Base-by-base conservation (phyloP, 2,329 filamentous ascomycete species). In the Curvularia verruculosa region DNA sequence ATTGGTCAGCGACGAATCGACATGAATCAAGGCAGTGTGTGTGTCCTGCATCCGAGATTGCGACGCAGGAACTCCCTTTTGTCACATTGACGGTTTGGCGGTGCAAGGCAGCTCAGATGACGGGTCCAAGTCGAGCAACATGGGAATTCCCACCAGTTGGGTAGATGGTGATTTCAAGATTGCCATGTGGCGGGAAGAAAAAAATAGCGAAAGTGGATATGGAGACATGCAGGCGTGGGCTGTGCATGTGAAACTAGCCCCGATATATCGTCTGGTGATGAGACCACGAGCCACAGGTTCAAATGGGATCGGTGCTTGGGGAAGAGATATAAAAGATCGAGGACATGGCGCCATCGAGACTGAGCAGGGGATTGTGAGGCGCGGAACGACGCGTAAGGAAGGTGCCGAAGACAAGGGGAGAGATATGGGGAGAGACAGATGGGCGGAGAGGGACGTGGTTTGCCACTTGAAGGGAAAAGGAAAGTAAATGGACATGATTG, bases 61-160 rank as follows among this genome's bases (percentile, higher is more conserved):
- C 72, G 67, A 78, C 72, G 77, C 76, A 79, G 77, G 77, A 78
- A 77, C 75, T 77, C 67, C 72, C 74, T 70, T 68, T 60, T 63
- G 68, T 74, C 73, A 74, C 69, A 63, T 56, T 58, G 50, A 51
- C 55, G 28, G 39, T 31, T n/a, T 43, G n/a, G 61, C 59, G 62
- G 63, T 53, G 62, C 62, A 60, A 53, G 58, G 53, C n/a, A 56
- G 61, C 28, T 29, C 73, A 73, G 65, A 63, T 74, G 71, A 75
- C 65, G 54, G 47, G 48, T 52, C 46, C 19, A 58, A 41, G 56
- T 54, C 15, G 37, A 61, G 54, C 50, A 50, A 53, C 15, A 36
- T 40, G 34, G 21, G 54, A 47, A 52, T 54, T 34, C 53, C 47
- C 49, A 52, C 52, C 37, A 55, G 28, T 50, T 34, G 49, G 49